Percentiles rank a stretch among this genome's conserved stretches.
phyloP scores from a whole-genome alignment of 768 basidiomycete species.

The Pleurotus cornucopiae region DNA sequence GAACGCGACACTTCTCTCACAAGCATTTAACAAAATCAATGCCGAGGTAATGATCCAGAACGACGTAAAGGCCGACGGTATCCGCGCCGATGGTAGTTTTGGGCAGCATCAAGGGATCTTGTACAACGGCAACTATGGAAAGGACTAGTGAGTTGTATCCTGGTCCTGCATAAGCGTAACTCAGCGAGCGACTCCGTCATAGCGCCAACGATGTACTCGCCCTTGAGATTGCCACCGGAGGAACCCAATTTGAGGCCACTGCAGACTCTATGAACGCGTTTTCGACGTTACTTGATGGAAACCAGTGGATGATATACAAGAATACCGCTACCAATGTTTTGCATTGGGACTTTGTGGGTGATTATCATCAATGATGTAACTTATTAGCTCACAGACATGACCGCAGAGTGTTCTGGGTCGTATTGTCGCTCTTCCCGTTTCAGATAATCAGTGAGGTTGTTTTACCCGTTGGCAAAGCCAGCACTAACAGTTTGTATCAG shows the following conservation, averaged over 20 bases:
- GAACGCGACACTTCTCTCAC: constrained; percentile 24
- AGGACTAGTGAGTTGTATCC: constrained; percentile 12
- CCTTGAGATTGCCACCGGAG: constrained; percentile 41
- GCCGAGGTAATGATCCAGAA: constrained; percentile 34
- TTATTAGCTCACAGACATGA: neutral
- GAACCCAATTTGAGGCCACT: constrained; percentile 33
- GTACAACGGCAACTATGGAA: constrained; percentile 40
- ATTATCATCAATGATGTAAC: neutral
- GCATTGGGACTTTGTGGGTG: constrained; percentile 47
- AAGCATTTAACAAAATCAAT: constrained; percentile 32
- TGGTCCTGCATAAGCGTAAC: no score
- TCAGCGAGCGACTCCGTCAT: no score
- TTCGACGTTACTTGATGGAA: constrained; percentile 37
- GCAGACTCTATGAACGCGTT: constrained; percentile 26
- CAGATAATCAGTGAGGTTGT: constrained; percentile 14
- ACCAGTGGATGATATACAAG: constrained; percentile 48
- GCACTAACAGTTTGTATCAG: constrained; percentile 15
- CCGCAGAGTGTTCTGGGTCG: constrained; percentile 10
- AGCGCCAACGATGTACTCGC: constrained; percentile 44
- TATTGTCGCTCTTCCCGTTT: constrained; percentile 35
- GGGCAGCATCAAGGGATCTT: constrained; percentile 37
- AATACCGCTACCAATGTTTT: constrained; percentile 35
- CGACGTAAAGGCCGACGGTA: constrained; percentile 38
- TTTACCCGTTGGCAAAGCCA: neutral
- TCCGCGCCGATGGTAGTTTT: constrained; percentile 24